Evolutionary conservation across 2,329 filamentous ascomycete genomes (phyloP), one percentile per base, ranked within the genome.

Genomic region (Ploettnerulaceae sp.): DNA sequence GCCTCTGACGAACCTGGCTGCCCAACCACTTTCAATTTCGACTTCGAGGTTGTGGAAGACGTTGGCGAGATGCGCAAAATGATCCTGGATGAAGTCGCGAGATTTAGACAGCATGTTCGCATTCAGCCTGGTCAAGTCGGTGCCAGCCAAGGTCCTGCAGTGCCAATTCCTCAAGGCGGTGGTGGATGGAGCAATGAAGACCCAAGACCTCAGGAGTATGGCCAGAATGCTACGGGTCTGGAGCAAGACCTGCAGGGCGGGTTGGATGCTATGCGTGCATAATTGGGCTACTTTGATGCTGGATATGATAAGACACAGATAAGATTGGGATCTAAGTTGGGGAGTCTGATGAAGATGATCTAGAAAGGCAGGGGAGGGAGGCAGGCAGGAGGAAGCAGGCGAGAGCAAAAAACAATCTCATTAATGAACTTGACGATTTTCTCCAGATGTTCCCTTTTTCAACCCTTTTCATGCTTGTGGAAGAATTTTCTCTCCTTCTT

Each of bases 41-140:
- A 91, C 66, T 98, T 98, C 63, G 93, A 98, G 67, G 83, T 95
- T n/a, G 81, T 96, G 29, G 91, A 98, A 43, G 93, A 97, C 34
- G 89, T 98, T 15, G 77, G 75, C 17, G 87, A 96, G 59, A 97
- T 98, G 90, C 87, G 93, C 65, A 83, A 84, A 69, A 94, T 96
- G 88, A 98, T 98, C 56, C 74, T 96, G 49, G 85, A 91, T n/a
- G 93, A 98, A 69, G 93, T 98, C 38, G 76, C 81, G 63, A 77
- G 82, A 56, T 98, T 98, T 81, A 81, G 93, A 53, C 73, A 76
- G 48, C 62, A 62, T 36, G 62, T 64, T n/a, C 51, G 62, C 29
- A 57, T 65, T 20, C 63, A 63, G 42, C 63, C 62, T 1, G 61
- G 58, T 24, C 58, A 62, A 45, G 56, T 58, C 52, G 57, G 55